phyloP scores from a whole-genome alignment of 306 rosid species.

The Quercus suber region DNA sequence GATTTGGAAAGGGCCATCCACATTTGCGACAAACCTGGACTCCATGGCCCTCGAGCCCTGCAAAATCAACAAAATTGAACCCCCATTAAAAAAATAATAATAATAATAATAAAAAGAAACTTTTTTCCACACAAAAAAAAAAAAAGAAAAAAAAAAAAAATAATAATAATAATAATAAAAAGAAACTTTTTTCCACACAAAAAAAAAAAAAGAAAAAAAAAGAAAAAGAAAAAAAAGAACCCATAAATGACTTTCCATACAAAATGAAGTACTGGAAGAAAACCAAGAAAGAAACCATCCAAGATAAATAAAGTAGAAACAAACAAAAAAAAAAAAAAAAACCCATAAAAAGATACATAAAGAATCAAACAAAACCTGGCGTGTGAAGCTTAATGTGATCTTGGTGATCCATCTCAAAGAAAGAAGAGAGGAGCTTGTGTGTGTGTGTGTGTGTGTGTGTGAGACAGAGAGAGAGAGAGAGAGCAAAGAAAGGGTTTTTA shows the following conservation, averaged over 20 bases:
- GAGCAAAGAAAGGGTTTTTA: neutral
- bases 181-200: neutral
- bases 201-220: neutral
- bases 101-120: neutral
- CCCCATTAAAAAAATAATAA: neutral
- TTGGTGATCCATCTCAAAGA: constrained; percentile 25
- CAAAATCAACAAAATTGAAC: constrained; percentile 16
- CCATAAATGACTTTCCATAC: neutral
- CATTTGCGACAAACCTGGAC: constrained; percentile 56
- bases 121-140: neutral
- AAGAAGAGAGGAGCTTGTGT: neutral
- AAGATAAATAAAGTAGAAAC: neutral
- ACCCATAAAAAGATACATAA: neutral
- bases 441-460: too few relatives aligned
- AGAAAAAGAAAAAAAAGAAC: neutral
- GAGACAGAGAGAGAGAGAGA: neutral
- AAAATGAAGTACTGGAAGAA: neutral
- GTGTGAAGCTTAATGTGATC: constrained; percentile 19
- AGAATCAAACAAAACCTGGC: constrained; percentile 6
- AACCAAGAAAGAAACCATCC: neutral
- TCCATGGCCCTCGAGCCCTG: constrained; percentile 52
- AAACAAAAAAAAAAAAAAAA: neutral
- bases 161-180: too few relatives aligned
- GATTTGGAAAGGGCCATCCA: constrained; percentile 67
- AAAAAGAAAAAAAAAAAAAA: neutral